These are phyloP conservation scores for Boletus sp. DNA, from an alignment of 768 basidiomycete genomes.

Conservation along the genomic window DNA sequence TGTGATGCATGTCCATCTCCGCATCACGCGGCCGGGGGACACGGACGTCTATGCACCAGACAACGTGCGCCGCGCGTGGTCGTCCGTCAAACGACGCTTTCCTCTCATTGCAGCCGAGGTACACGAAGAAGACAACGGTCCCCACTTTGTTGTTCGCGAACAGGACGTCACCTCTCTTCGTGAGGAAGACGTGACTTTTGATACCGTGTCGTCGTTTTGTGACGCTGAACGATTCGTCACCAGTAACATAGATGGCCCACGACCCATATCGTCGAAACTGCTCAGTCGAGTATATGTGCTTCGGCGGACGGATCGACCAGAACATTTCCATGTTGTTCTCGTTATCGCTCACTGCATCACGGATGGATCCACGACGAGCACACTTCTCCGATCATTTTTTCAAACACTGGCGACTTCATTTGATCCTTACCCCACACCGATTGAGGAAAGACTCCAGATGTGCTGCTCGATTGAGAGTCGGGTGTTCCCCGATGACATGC, in stretches of 20 bases:
- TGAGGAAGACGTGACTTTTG: conserved; percentile 37
- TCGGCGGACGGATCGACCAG: conserved; percentile 35
- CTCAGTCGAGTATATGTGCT: conserved; percentile 44
- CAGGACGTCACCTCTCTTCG: conserved; percentile 22
- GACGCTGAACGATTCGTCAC: conserved; percentile 36
- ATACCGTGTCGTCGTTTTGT: conserved; percentile 32
- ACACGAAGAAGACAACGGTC: conserved; percentile 16
- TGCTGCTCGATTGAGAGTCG: background rate
- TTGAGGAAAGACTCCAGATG: background rate
- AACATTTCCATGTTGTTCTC: conserved; percentile 41
- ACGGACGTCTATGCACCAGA: conserved; percentile 19
- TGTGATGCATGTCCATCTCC: conserved; percentile 37
- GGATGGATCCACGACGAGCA: background rate
- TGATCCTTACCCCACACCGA: background rate
- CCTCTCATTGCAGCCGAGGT: conserved; percentile 41
- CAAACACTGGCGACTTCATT: conserved; percentile 2
- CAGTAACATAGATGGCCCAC: conserved; percentile 32
- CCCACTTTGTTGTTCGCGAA: conserved; percentile 40
- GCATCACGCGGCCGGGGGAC: background rate
- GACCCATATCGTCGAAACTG: conserved; percentile 2
- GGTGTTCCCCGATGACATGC: background rate
- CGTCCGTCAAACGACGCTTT: conserved; percentile 43
- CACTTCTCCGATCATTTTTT: conserved; percentile 1
- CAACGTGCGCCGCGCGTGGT: conserved; percentile 43
- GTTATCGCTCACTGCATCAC: conserved; percentile 39